These are phyloP conservation scores for Pestalotiopsis sp. DNA, from an alignment of 2,329 filamentous ascomycete genomes.

Conservation along the genomic window DNA sequence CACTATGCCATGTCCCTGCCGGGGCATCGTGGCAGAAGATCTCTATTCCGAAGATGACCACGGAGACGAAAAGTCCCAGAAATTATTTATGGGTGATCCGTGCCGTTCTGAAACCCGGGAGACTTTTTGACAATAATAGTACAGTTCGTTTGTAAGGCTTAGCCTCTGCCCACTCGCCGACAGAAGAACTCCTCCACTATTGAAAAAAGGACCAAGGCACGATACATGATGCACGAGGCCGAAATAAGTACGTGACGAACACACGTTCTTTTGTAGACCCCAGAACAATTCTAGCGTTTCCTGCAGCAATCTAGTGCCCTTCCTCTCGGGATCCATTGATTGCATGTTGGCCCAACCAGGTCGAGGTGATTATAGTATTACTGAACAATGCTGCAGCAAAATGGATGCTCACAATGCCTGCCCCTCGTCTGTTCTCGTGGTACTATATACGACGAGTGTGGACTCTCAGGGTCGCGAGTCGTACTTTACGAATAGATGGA, in stretches of 20 bases:
- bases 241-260: background rate
- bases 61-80: background rate
- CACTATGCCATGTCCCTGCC: background rate
- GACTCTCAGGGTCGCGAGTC: background rate
- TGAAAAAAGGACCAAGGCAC: background rate
- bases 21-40: background rate
- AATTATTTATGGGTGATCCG: background rate
- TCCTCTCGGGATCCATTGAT: background rate
- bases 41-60: background rate
- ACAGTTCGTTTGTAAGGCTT: background rate
- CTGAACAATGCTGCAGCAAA: background rate
- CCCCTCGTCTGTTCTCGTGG: background rate
- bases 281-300: background rate
- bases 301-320: background rate
- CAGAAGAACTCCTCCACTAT: background rate
- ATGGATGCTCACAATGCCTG: background rate
- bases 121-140: background rate
- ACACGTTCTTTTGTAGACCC: background rate
- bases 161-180: background rate
- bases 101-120: background rate
- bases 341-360: background rate
- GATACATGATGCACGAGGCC: background rate
- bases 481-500: background rate
- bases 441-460: background rate
- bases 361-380: background rate